Percentiles rank a stretch among this genome's conserved stretches.
Conservation (phyloP, 257 asterid species). For the Solanum medicagineum region DNA sequence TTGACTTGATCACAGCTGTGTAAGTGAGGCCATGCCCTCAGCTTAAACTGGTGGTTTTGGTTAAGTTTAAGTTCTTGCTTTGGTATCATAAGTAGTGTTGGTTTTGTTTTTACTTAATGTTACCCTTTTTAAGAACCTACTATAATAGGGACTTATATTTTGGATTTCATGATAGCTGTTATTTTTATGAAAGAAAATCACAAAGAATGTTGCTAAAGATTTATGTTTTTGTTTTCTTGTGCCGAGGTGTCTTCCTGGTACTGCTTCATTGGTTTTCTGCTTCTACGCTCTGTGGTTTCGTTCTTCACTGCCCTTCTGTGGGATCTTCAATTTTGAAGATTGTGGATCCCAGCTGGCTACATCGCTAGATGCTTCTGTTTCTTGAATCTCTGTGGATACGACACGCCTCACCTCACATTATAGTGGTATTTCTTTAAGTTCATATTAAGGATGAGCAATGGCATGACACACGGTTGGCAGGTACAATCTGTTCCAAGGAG, state of each 20-base stretch:
- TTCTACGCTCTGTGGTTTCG: conserved; percentile 79
- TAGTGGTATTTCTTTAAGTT: conserved; percentile 44
- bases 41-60: conserved; percentile 70
- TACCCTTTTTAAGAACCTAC: conserved; percentile 9
- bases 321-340: conserved; percentile 84
- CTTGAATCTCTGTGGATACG: conserved; percentile 59
- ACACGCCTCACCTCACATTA: conserved; percentile 39
- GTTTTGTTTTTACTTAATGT: conserved; percentile 11
- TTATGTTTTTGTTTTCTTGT: conserved; percentile 62
- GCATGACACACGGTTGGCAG: conserved; percentile 59
- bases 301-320: conserved; percentile 66
- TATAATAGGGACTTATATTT: conserved; percentile 5
- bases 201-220: conserved; percentile 33
- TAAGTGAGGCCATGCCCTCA: conserved; percentile 61
- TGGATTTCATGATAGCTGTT: conserved; percentile 30
- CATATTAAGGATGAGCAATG: conserved; percentile 31
- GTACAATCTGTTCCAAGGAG: conserved; percentile 34
- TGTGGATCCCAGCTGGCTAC: conserved; percentile 85
- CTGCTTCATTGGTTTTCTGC: conserved; percentile 91
- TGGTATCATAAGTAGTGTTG: conserved; percentile 36
- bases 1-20: conserved; percentile 52
- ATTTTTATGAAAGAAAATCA: conserved; percentile 14
- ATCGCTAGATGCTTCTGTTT: conserved; percentile 72
- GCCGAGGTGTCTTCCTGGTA: conserved; percentile 84
- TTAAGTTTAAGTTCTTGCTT: conserved; percentile 43